phyloP scores from a whole-genome alignment of 176 grass and related monocot genomes.

The bread wheat (Triticum aestivum) region IWGSC_CS_RefSeq_v2.1 NC_057801.1:397533644-397534143 shows the following conservation, averaged over 20 bases:
- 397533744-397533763: constrained; percentile 14
- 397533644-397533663: constrained; percentile 33
- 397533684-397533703: constrained; percentile 42
- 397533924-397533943: not conserved
- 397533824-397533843: constrained; percentile 41
- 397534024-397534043: not conserved
- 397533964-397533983: too few relatives aligned
- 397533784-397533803: constrained; percentile 39
- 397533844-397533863: constrained; percentile 28
- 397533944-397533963: too few relatives aligned
- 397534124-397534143: constrained; percentile 49
- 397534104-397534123: constrained; percentile 47
- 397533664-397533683: constrained; percentile 35
- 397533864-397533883: constrained; percentile 46
- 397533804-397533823: constrained; percentile 51
- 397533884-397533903: constrained; percentile 27
- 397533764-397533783: not conserved
- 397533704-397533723: constrained; percentile 37
- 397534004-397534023: not conserved
- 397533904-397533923: constrained; percentile 15
- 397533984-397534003: too few relatives aligned
- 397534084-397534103: constrained; percentile 53
- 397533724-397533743: not conserved
- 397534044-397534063: not conserved
- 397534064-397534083: constrained; percentile 1